Percentiles rank a stretch among this genome's conserved stretches.
Evolutionary conservation across 805 yeast species (phyloP).

Genomic region (Huiozyma sinensis): DNA sequence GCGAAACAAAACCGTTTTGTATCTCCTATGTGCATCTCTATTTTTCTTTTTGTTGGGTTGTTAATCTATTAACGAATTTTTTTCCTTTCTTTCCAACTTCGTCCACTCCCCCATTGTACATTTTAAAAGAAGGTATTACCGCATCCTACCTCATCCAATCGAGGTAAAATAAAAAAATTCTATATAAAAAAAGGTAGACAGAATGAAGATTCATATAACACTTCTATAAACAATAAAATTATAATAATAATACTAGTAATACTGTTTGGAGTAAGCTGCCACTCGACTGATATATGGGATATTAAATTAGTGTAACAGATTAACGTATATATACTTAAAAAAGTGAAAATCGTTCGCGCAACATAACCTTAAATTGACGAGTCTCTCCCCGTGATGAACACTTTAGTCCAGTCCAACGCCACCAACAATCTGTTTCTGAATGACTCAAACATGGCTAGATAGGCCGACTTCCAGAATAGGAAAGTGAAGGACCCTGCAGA

Average conservation of each 20-base stretch:
- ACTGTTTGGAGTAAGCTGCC: too few species aligned
- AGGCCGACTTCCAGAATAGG: constrained; percentile 90
- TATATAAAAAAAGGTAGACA: not conserved
- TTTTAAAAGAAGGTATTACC: too few species aligned
- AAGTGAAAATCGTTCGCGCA: too few species aligned
- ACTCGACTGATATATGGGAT: not conserved
- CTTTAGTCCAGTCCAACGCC: constrained; percentile 81
- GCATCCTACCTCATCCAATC: too few species aligned
- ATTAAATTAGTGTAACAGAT: not conserved
- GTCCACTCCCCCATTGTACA: too few species aligned
- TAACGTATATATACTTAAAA: not conserved
- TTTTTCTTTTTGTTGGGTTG: too few species aligned
- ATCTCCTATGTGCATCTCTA: too few species aligned
- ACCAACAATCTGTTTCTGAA: constrained; percentile 82
- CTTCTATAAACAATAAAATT: too few species aligned
- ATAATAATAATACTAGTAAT: too few species aligned
- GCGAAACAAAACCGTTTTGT: not conserved
- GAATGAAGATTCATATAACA: too few species aligned
- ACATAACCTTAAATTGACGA: constrained; percentile 30
- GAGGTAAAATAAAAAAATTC: not conserved
- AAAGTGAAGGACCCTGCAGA: constrained; percentile 82
- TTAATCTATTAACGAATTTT: not conserved
- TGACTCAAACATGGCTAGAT: constrained; percentile 83
- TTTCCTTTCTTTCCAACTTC: not conserved
- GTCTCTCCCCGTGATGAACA: constrained; percentile 85